Percentiles rank a stretch among this genome's conserved stretches.
Evolutionary conservation across 768 basidiomycete genomes (phyloP).

Genomic region (Phallus indusiatus): DNA sequence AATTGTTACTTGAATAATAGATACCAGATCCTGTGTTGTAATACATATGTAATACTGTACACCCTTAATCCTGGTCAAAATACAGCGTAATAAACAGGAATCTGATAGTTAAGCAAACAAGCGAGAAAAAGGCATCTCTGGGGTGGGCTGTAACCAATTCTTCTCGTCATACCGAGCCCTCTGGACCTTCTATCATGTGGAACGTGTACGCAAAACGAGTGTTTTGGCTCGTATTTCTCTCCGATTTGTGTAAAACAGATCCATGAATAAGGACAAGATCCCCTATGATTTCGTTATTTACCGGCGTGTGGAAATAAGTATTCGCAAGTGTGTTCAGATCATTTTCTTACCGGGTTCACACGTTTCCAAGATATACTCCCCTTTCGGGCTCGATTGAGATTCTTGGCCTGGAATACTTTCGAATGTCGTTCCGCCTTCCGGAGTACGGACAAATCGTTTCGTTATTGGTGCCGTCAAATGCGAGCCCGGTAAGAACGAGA

Average conservation of each 20-base stretch:
- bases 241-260: conserved; percentile 83
- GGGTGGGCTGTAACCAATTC: conserved; percentile 93
- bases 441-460: conserved; percentile 78
- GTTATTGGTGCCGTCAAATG: conserved; percentile 66
- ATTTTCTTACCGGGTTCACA: conserved; percentile 56
- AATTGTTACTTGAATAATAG: conserved; percentile 10
- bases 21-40: background rate
- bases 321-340: background rate
- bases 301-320: conserved; percentile 9
- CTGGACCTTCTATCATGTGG: conserved; percentile 81
- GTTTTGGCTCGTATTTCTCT: conserved; percentile 68
- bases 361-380: conserved; percentile 54
- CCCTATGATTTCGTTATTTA: conserved; percentile 39
- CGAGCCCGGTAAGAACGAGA: conserved; percentile 86
- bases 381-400: conserved; percentile 22
- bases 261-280: conserved; percentile 94
- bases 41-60: background rate
- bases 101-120: conserved; percentile 18
- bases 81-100: background rate
- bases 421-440: conserved; percentile 76
- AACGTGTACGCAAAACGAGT: conserved; percentile 94
- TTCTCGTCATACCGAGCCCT: conserved; percentile 72
- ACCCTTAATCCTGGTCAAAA: background rate
- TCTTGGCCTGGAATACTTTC: conserved; percentile 37
- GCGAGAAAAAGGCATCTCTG: conserved; percentile 62